Conservation (phyloP, 73 alveolate species). For the Halteria grandinella region DNA sequence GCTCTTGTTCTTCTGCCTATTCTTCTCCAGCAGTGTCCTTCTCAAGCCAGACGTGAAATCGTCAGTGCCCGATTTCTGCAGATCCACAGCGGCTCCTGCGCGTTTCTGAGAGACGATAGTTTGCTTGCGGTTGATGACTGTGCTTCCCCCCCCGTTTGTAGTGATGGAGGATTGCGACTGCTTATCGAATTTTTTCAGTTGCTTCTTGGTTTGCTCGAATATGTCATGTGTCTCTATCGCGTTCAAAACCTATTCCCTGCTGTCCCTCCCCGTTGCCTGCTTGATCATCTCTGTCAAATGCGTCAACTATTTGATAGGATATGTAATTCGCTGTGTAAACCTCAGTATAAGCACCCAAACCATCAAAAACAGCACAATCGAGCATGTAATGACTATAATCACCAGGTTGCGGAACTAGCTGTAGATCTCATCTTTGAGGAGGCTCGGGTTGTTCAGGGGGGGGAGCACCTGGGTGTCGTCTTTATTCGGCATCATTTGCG, state of each 20-base stretch:
- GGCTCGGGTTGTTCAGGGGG: slow-evolving; percentile 4
- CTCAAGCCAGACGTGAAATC: too few species aligned
- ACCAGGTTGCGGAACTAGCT: slow-evolving; percentile 25
- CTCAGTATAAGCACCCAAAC: slow-evolving; percentile 25
- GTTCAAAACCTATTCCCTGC: slow-evolving; percentile 37
- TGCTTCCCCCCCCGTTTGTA: too few species aligned
- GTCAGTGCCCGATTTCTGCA: too few species aligned
- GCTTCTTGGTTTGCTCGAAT: slow-evolving; percentile 36
- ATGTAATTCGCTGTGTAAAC: slow-evolving; percentile 37
- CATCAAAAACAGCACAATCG: slow-evolving; percentile 18
- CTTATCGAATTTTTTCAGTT: too few species aligned
- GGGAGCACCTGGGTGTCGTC: too few species aligned
- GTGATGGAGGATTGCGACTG: too few species aligned
- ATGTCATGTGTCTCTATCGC: slow-evolving; percentile 33
- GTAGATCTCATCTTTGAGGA: slow-evolving; percentile 16
- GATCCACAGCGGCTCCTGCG: too few species aligned
- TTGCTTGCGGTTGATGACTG: too few species aligned
- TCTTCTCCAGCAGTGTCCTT: too few species aligned
- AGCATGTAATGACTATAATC: slow-evolving; percentile 33
- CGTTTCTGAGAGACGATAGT: too few species aligned
- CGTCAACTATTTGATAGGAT: slow-evolving; percentile 45
- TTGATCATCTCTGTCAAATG: slow-evolving; percentile 45
- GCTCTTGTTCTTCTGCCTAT: too few species aligned
- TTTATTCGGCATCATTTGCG: too few species aligned
- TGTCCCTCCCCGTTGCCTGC: slow-evolving; percentile 49